Evolutionary conservation across 73 alveolate species (phyloP).

Genomic region (Symbiodinium natans): DNA sequence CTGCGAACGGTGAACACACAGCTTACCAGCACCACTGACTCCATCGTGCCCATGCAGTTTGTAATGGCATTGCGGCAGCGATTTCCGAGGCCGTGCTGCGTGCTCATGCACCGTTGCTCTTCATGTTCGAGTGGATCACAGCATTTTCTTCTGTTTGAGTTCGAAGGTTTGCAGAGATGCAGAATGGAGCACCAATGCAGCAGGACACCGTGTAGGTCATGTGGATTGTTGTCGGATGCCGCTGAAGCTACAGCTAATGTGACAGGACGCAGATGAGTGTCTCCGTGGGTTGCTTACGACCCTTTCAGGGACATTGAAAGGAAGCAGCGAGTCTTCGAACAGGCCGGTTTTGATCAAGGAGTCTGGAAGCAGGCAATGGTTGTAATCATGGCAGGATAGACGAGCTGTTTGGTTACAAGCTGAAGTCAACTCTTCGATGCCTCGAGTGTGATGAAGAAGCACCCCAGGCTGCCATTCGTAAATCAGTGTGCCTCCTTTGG

Average conservation of each 20-base stretch:
- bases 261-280: conserved; percentile 83
- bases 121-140: neutral
- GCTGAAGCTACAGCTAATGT: neutral
- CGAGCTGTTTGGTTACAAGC: conserved; percentile 53
- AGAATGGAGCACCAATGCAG: conserved; percentile 79
- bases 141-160: neutral
- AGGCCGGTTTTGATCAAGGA: neutral
- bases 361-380: neutral
- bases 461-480: conserved; percentile 19
- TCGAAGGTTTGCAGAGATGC: conserved; percentile 88
- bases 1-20: conserved; percentile 74
- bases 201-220: conserved; percentile 20
- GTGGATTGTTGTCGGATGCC: neutral
- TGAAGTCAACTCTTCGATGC: conserved; percentile 67
- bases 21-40: conserved; percentile 79
- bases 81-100: conserved; percentile 78
- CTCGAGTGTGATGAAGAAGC: conserved; percentile 87
- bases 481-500: neutral
- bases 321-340: conserved; percentile 60
- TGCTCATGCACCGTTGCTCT: no score
- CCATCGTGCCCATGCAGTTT: conserved; percentile 88
- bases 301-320: conserved; percentile 34
- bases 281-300: conserved; percentile 68
- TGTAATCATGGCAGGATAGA: conserved; percentile 8
- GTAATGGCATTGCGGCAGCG: conserved; percentile 93